Evolutionary conservation across 1,284 basidiomycete species (phyloP), one percentile per base, ranked within the genome.

Genomic region (Ustanciosporium gigantosporum): DNA sequence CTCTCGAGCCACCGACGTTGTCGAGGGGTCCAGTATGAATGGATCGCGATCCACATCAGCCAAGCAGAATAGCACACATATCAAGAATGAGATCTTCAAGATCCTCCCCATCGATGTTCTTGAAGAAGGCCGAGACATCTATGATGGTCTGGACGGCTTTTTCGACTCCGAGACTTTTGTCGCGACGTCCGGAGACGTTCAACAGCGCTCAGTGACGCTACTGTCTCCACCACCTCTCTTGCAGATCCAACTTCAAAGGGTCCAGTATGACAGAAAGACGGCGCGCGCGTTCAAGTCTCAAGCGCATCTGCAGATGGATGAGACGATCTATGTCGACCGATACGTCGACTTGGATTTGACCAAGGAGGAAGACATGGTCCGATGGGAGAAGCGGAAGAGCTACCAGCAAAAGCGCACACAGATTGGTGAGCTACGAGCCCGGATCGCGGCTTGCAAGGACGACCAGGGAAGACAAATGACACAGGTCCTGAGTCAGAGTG

Each of bases 221-320:
- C 85, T 94, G 6, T 86, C 91, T 50, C 82, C 93, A 19, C 94
- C 94, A 1, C 90, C 91, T 1, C 79, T 97, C 47, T 80, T 99
- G 24, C 95, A 99, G 76, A 90, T 99, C 39, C 94, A 97, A 77
- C 83, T 98, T 25, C 71, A 97, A 89, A 84, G 94, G 53, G 95
- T 93, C 1, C 94, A 97, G 85, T 99, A 94, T 80, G 93, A 99
- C 77, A 84, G 91, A 14, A 87, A 88, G 64, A 89, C 87, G 0
- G 82, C 89, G 47, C 87, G 91, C 59, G 87, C 92, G 15, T 93
- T 89, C 81, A 99, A 99, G 79, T 92, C 89, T 9, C 94, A 98
- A 75, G 91, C 91, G 1, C 94, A 93, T 74, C 86, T 99, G 62
- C 88, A 88, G 68, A 94, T 95, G 74, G 86, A 83, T 5, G 89